Conservation (phyloP, 2,329 filamentous ascomycete genomes). For the Coniochaeta sp. region DNA sequence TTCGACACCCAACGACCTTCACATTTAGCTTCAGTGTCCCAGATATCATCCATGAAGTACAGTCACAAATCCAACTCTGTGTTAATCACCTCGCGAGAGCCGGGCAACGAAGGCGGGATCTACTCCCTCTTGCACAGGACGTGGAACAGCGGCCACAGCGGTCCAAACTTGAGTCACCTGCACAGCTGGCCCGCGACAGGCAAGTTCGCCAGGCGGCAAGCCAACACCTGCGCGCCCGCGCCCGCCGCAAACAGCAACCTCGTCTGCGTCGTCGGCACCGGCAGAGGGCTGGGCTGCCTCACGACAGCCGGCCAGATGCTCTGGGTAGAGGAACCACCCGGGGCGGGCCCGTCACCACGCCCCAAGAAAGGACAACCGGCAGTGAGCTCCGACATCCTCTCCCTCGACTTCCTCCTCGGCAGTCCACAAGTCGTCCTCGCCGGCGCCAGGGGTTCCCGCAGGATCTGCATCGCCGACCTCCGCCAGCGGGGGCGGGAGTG, state of each 20-base stretch:
- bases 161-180: neutral
- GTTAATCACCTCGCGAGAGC: slow-evolving; percentile 32
- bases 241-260: slow-evolving; percentile 27
- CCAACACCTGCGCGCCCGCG: slow-evolving; percentile 32
- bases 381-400: slow-evolving; percentile 38
- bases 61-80: slow-evolving; percentile 34
- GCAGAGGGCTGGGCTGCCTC: slow-evolving; percentile 29
- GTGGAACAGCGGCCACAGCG: too few relatives aligned
- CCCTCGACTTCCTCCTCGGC: slow-evolving; percentile 37
- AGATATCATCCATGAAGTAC: slow-evolving; percentile 41
- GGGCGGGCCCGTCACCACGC: too few relatives aligned
- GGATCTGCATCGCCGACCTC: slow-evolving; percentile 38
- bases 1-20: neutral
- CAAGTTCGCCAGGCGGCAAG: slow-evolving; percentile 20
- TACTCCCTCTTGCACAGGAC: slow-evolving; percentile 33
- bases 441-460: slow-evolving; percentile 39
- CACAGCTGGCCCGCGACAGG: neutral
- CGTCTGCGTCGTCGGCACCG: slow-evolving; percentile 41
- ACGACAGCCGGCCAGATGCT: slow-evolving; percentile 20
- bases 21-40: slow-evolving; percentile 10
- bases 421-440: slow-evolving; percentile 40
- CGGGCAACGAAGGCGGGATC: slow-evolving; percentile 22
- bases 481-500: slow-evolving; percentile 20
- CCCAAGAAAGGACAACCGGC: too few relatives aligned
- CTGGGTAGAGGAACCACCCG: slow-evolving; percentile 18